phyloP scores from a whole-genome alignment of 345 rosid species.

The Leavenworthia alabamica region DNA sequence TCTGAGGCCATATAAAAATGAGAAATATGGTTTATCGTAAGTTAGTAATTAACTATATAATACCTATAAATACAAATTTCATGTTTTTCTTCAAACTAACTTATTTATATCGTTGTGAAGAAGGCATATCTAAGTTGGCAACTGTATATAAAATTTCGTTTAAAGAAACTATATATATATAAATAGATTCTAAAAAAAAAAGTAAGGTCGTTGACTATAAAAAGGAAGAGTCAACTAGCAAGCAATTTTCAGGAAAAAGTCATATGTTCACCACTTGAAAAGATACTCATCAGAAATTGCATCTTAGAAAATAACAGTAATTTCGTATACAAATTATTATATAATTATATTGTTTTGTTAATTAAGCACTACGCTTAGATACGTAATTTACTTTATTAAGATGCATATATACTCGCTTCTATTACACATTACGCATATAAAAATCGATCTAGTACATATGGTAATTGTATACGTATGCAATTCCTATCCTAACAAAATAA shows the following conservation, averaged over 20 bases:
- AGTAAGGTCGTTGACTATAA: slow-evolving; percentile 13
- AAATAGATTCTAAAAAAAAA: neutral
- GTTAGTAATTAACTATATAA: neutral
- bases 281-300: neutral
- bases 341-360: slow-evolving; percentile 1
- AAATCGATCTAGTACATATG: slow-evolving; percentile 2
- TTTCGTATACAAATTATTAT: neutral
- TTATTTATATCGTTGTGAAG: neutral
- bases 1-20: neutral
- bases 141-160: no score
- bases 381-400: slow-evolving; percentile 29
- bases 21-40: neutral
- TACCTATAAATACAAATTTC: neutral
- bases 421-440: neutral
- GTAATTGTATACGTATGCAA: neutral
- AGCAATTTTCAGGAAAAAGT: slow-evolving; percentile 15
- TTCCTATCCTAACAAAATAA: neutral
- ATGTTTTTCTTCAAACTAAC: neutral
- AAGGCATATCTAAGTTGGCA: neutral
- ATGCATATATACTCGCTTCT: slow-evolving; percentile 31
- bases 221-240: neutral
- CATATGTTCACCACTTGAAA: slow-evolving; percentile 19
- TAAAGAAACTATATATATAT: neutral
- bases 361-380: slow-evolving; percentile 22
- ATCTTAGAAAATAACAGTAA: slow-evolving; percentile 23